Base-by-base conservation (phyloP, 2,329 filamentous ascomycete genomes). In the Cercospora sojina region DNA sequence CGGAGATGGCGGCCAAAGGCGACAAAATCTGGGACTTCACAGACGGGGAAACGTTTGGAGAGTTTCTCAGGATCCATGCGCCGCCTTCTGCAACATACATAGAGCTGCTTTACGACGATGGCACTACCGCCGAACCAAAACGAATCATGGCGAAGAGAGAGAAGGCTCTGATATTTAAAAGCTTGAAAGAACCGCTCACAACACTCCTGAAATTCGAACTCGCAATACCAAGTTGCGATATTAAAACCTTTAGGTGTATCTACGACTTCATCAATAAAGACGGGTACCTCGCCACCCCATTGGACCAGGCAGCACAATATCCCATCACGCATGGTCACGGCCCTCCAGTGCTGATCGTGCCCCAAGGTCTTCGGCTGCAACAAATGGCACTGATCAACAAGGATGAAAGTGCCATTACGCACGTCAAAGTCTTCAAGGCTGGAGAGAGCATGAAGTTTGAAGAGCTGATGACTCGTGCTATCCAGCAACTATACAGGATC, bases 61-160 rank as follows among this genome's bases (percentile, higher is more conserved):
- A 73, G 23, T 67, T 75, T 12, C 71, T 73, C 12, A 74, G 79
- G 20, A 71, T 73, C 5, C 67, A 71, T 29, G 70, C 72, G 6
- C 59, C 62, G 20, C 74, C 78, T 2, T 77, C 77, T 8, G 63
- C 69, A 1, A 74, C 77, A 4, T 78, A 77, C 27, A 72, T 77
- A 20, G 79, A 81, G 67, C 74, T 81, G 51, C 62, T 81, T 38
- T 79, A 75, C 72, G 68, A 76, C 4, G 74, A 75, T 31, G 76
- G 74, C 55, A 62, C 43, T 20, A 55, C 61, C 5, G 13, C 59
- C 7, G 62, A 51, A 16, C 53, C 62, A 8, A 67, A 62, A 51
- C 69, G 76, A 1, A 67, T 80, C 18, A 76, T 79, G 41, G 72
- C 78, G 3, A 70, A 75, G 1, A 67, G 69, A 4, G 69, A 73